Evolutionary conservation across 768 basidiomycete species (phyloP), one percentile per base, ranked within the genome.

Genomic region (Epithele typhae): DNA sequence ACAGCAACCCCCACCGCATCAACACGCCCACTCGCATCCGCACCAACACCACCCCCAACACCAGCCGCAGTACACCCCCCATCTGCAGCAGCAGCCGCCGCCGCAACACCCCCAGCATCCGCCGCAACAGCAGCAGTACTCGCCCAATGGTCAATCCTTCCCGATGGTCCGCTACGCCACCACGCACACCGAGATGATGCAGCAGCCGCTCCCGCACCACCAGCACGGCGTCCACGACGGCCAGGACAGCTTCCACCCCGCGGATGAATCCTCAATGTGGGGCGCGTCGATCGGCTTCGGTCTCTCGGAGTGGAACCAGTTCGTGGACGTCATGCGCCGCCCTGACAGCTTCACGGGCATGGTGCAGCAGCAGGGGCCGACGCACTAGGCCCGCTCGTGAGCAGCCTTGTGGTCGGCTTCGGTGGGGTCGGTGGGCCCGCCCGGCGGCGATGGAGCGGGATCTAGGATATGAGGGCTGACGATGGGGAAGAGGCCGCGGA

Each of bases 281-380:
- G 85, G 85, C 35, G 75, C 85, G 14, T 76, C 81, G 30, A 75
- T 82, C 40, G 83, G 83, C 15, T 84, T 90, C 59, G 85, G 79
- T 46, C 82, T 85, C 54, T 79, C 81, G 33, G 87, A 89, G 64
- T 89, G 87, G 83, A 72, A 68, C 33, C 71, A 72, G 48, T 77
- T 79, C 59, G 65, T 88, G 64, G 81, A 86, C 49, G 82, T 76
- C 37, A 73, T 87, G 65, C 73, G 80, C 58, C 75, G 78, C 14
- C 64, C 71, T 23, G 54, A 55, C 45, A 49, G 52, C 43, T 52
- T 52, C 38, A 35, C 24, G 19, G 38, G 32, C 24, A 48, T 48
- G 34, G 51, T 44, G 19, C 46, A 18, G 21, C 45, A 34, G 22
- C 46, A 24, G 21, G 51, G 51, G 15, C 51, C 51, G 32, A 6